Percentiles rank a stretch among this genome's conserved stretches.
Conservation (phyloP, 495 filamentous ascomycete genomes). For the Entonaema liquescens region DNA sequence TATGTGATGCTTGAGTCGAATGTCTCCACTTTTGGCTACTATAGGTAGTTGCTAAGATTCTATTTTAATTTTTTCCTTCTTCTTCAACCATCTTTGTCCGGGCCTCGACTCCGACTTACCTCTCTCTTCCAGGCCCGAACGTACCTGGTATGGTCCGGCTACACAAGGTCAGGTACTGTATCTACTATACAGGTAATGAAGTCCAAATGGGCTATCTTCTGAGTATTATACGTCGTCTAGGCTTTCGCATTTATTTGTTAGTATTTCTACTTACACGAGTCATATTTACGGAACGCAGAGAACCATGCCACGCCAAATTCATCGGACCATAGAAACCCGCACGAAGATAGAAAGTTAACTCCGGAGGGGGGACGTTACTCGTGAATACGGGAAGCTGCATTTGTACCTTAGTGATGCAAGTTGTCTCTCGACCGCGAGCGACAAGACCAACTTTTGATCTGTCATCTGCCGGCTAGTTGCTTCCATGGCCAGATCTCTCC, state of each 20-base stretch:
- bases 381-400: slow-evolving; percentile 24
- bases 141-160: too few relatives aligned
- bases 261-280: background rate
- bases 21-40: too few relatives aligned
- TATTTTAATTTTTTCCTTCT: too few relatives aligned
- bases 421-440: slow-evolving; percentile 12
- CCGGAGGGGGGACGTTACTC: background rate
- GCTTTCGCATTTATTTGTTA: background rate
- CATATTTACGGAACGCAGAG: background rate
- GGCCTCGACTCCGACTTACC: too few relatives aligned
- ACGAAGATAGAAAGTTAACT: background rate
- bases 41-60: too few relatives aligned
- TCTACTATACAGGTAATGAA: too few relatives aligned
- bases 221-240: background rate
- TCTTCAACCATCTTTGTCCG: too few relatives aligned
- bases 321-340: background rate
- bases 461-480: slow-evolving; percentile 15
- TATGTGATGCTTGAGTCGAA: background rate
- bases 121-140: too few relatives aligned
- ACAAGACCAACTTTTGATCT: slow-evolving; percentile 11
- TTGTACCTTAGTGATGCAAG: slow-evolving; percentile 13
- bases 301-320: background rate
- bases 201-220: too few relatives aligned
- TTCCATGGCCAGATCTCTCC: slow-evolving; percentile 19
- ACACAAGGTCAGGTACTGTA: too few relatives aligned